Conservation (phyloP, 2,329 filamentous ascomycete genomes). For the Colletotrichum echinochloae region DNA sequence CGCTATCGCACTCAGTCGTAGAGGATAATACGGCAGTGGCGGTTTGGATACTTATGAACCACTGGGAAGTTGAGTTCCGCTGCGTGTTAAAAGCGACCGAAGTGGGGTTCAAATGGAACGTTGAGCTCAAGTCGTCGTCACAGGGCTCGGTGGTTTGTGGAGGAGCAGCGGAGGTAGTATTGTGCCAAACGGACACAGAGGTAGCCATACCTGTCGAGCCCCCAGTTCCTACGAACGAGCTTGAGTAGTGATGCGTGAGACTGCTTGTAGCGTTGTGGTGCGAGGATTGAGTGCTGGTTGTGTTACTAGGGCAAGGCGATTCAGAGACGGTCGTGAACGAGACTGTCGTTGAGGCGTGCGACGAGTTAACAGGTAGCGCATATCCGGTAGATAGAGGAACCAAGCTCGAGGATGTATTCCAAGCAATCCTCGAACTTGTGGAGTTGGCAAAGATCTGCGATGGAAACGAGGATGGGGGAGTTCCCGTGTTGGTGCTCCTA, state of each 20-base stretch:
- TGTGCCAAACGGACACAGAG: conserved; percentile 1
- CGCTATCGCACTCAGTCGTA: conserved; percentile 1
- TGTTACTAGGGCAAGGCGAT: conserved; percentile 12
- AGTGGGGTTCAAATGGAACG: not conserved
- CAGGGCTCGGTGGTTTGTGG: conserved; percentile 19
- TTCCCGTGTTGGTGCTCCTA: not conserved
- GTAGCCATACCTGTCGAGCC: not conserved
- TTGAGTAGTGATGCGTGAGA: not conserved
- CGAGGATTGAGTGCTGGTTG: not conserved
- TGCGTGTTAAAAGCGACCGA: not conserved
- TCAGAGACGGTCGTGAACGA: not conserved
- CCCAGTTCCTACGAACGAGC: not conserved
- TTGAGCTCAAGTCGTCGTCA: conserved; percentile 24
- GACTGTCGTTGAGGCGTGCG: not conserved
- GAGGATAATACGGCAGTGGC: not conserved
- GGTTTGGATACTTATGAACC: not conserved
- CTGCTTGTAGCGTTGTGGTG: conserved; percentile 12
- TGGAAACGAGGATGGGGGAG: not conserved
- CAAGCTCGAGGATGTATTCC: conserved; percentile 15
- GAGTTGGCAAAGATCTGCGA: not conserved
- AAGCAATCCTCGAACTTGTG: conserved; percentile 6
- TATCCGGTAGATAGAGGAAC: conserved; percentile 5
- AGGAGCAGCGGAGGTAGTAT: conserved; percentile 9
- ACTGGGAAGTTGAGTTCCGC: conserved; percentile 6
- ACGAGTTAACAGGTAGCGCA: not conserved